A percentile compares a stretch with the other conserved stretches of the same genome.
Evolutionary conservation across 306 rosid species (phyloP).

Genomic region (Glycine tomentella): DNA sequence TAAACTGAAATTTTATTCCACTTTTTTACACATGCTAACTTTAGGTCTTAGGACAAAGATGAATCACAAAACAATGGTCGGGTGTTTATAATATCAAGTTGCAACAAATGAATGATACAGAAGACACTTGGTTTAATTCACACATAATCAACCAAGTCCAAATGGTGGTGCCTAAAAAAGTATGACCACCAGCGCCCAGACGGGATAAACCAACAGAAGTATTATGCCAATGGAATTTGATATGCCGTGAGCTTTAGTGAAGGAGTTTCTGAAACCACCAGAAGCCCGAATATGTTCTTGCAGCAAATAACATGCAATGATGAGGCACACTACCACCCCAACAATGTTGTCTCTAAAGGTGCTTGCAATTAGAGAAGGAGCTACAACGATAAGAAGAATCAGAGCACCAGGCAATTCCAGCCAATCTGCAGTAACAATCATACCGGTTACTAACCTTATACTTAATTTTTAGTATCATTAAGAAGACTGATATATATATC

Average conservation of each 20-base stretch:
- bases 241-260: slow-evolving; percentile 74
- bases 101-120: slow-evolving; percentile 28
- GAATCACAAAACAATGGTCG: slow-evolving; percentile 24
- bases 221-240: slow-evolving; percentile 83
- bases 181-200: slow-evolving; percentile 69
- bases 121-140: slow-evolving; percentile 7
- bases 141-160: slow-evolving; percentile 40
- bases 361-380: slow-evolving; percentile 70
- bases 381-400: slow-evolving; percentile 73
- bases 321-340: slow-evolving; percentile 70
- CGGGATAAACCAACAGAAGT: slow-evolving; percentile 74
- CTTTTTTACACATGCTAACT: slow-evolving; percentile 32
- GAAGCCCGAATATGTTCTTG: slow-evolving; percentile 96
- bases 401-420: slow-evolving; percentile 80
- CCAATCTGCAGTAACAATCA: slow-evolving; percentile 72
- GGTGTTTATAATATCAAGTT: slow-evolving; percentile 14
- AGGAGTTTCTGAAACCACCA: slow-evolving; percentile 90
- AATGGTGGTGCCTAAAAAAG: slow-evolving; percentile 48
- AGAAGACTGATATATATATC: not conserved
- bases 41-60: not conserved
- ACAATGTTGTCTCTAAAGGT: slow-evolving; percentile 58
- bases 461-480: not conserved
- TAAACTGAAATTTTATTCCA: slow-evolving; percentile 33
- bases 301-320: slow-evolving; percentile 82
- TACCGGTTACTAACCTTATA: slow-evolving; percentile 8